A percentile compares a stretch with the other conserved stretches of the same genome.
Conservation (phyloP, 495 filamentous ascomycete species). For the Hyaloscypha hepaticicola region DNA sequence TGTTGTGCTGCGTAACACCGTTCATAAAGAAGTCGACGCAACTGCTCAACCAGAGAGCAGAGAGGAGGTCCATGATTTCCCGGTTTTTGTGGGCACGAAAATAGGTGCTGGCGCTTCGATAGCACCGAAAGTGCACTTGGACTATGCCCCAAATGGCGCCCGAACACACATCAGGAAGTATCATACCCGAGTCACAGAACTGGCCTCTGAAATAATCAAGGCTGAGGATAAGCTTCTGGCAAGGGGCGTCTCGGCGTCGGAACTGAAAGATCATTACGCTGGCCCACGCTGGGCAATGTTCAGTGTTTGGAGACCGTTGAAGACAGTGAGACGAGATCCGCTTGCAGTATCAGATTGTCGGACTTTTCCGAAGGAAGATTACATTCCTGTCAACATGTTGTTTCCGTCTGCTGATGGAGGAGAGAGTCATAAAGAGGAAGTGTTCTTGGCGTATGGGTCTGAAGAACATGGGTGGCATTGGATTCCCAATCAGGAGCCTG, state of each 20-base stretch:
- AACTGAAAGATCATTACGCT: not conserved
- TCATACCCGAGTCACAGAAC: not conserved
- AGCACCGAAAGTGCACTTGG: constrained; percentile 24
- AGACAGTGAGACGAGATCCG: constrained; percentile 22
- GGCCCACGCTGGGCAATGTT: constrained; percentile 27
- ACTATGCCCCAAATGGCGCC: constrained; percentile 22
- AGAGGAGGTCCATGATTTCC: not conserved
- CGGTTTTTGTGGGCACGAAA: not conserved
- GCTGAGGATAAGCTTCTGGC: constrained; percentile 15
- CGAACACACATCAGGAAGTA: constrained; percentile 18
- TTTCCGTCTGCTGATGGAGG: not conserved
- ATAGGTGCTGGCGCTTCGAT: constrained; percentile 12
- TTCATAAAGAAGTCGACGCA: constrained; percentile 1
- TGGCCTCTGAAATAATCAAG: constrained; percentile 13
- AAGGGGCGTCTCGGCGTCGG: not conserved
- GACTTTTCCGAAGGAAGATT: constrained; percentile 11
- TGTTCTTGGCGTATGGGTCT: constrained; percentile 8
- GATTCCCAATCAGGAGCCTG: constrained; percentile 22
- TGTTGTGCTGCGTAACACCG: not conserved
- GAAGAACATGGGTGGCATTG: constrained; percentile 24
- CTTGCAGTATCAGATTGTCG: constrained; percentile 12
- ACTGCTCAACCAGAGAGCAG: not conserved
- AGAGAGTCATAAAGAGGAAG: constrained; percentile 11
- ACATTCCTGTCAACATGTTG: not conserved
- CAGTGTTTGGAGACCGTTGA: constrained; percentile 26